These are phyloP conservation scores for Euphorbia tirucalli DNA, from an alignment of 345 rosid species.

Conservation along the genomic window DNA sequence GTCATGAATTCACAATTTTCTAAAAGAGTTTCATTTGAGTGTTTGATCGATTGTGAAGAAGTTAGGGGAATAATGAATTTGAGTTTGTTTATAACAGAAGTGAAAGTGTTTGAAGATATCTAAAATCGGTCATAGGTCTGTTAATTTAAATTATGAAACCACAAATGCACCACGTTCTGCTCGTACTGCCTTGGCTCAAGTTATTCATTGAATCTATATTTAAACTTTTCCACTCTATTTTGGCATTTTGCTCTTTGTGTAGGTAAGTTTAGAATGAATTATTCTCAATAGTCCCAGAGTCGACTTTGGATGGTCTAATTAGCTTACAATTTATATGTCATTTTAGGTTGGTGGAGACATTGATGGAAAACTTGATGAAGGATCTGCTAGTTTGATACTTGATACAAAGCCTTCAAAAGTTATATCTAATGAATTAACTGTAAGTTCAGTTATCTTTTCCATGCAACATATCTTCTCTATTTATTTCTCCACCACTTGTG, in stretches of 20 bases:
- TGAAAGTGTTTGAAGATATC: background rate
- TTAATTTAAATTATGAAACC: background rate
- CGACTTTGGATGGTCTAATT: slow-evolving; percentile 3
- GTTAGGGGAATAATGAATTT: background rate
- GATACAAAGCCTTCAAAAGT: slow-evolving; percentile 97
- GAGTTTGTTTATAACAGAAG: background rate
- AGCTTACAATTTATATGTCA: slow-evolving; percentile 20
- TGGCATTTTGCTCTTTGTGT: background rate
- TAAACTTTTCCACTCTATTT: background rate
- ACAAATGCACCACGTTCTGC: background rate
- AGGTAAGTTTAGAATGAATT: background rate
- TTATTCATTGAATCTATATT: background rate
- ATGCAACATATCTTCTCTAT: background rate
- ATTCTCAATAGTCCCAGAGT: background rate
- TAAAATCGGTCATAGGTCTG: background rate
- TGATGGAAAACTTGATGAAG: slow-evolving; percentile 91
- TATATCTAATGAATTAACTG: slow-evolving; percentile 82
- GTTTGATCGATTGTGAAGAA: background rate
- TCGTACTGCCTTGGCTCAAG: background rate
- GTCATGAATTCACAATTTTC: too few species aligned
- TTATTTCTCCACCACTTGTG: background rate
- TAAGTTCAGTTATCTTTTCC: slow-evolving; percentile 42
- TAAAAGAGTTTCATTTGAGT: background rate
- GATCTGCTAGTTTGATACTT: slow-evolving; percentile 78
- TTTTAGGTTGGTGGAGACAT: slow-evolving; percentile 66